These are phyloP conservation scores for Citrus glauca DNA, from an alignment of 345 rosid species.

Conservation along the genomic window DNA sequence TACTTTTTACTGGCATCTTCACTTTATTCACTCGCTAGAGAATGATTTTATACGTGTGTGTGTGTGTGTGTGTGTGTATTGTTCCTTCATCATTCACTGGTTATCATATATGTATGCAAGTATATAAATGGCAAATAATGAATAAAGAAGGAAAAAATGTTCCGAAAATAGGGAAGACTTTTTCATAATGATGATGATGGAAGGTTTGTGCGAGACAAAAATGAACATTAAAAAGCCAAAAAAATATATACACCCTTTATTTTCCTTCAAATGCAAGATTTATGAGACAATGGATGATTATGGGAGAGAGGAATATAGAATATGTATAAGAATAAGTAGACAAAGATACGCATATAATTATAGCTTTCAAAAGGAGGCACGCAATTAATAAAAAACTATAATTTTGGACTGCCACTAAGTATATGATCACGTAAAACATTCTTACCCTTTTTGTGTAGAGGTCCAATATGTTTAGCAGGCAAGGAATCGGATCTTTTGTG, in stretches of 20 bases:
- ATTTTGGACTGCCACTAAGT: conserved; percentile 3
- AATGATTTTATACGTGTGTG: too few relatives aligned
- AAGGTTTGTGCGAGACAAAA: neutral
- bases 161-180: too few relatives aligned
- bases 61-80: too few relatives aligned
- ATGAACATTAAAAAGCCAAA: neutral
- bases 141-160: too few relatives aligned
- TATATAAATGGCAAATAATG: too few relatives aligned
- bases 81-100: rapidly evolving
- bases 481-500: neutral
- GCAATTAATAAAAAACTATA: neutral
- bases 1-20: too few relatives aligned
- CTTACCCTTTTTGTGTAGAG: neutral
- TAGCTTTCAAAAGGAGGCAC: neutral
- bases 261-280: neutral
- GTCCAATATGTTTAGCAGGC: neutral
- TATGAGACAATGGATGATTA: neutral
- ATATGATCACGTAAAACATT: conserved; percentile 2
- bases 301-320: neutral
- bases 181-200: neutral
- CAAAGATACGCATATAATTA: neutral
- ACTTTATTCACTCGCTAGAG: too few relatives aligned
- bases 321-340: conserved; percentile 5
- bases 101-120: too few relatives aligned
- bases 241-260: neutral